Base-by-base conservation (phyloP, 306 rosid genomes). In the Betula pendula region DNA sequence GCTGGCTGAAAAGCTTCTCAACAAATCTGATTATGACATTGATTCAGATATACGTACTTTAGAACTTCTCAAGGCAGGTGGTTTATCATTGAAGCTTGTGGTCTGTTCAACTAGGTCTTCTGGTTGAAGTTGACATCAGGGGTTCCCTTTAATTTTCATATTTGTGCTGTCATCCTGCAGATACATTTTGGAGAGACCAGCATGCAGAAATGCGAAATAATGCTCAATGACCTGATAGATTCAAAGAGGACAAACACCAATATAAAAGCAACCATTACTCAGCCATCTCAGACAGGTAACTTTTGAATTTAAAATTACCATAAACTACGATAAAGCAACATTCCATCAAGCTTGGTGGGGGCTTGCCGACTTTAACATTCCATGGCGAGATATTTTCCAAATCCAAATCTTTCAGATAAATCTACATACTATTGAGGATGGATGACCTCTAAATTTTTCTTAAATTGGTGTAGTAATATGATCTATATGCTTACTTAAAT, bases 1-100 rank as follows among this genome's bases (percentile, higher is more conserved):
- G 98, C 98, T 94, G 73, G 98, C 98, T 6, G 98, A 94, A 83
- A 94, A 92, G 82, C 97, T 94, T 87, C 86, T 94, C 33, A 94
- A 94, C 79, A 94, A 94, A 85, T 94, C 92, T 52, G 97, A 92
- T 85, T 94, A 90, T 84, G 98, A 94, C 86, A 94, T 94, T 42
- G 97, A 94, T 82, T 77, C 97, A 52, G 97, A 92, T 86, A 88
- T 94, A 73, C 96, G 98, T 5, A 94, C 98, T 77, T 84, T 94
- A 73, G 98, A 94, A 87, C 98, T 94, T 63, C 96, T 94, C 43
- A 94, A 94, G 97, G 98, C 81, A 80, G 60, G 85, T 62, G 31
- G 20, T 76, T 55, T 56, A 2, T 65, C 53, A 67, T 66, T 58
- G 70, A 49, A 79, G 47, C 29, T 44, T 60, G 42, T 25, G 45